Conservation (phyloP, 208 protist species). For the Crithidia sp. region DNA sequence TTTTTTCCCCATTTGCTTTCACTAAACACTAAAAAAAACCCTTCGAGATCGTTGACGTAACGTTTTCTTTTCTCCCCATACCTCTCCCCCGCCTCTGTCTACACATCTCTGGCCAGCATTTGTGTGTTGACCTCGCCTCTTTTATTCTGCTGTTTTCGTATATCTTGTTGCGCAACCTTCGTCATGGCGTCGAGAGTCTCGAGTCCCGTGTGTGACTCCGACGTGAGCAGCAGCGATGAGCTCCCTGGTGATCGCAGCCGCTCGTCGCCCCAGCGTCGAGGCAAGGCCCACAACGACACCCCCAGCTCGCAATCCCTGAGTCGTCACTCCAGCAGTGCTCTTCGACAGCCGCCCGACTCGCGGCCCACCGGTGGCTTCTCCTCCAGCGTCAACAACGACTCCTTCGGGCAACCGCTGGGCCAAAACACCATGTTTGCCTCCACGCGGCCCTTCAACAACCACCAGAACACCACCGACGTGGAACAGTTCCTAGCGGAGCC, state of each 20-base stretch:
- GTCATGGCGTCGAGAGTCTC: constrained; percentile 9
- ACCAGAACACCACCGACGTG: constrained; percentile 15
- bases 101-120: too few species aligned
- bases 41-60: too few species aligned
- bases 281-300: neutral
- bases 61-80: neutral
- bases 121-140: neutral
- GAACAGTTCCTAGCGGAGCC: constrained; percentile 48
- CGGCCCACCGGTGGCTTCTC: constrained; percentile 1
- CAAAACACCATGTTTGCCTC: constrained; percentile 37
- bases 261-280: neutral
- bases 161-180: neutral
- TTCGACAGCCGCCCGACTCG: neutral
- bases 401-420: constrained; percentile 41
- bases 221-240: constrained; percentile 15
- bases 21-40: neutral
- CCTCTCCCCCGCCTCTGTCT: neutral
- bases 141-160: neutral
- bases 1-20: neutral
- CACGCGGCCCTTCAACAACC: constrained; percentile 43
- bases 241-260: neutral
- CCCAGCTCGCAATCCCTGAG: neutral
- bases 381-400: constrained; percentile 40
- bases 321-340: neutral
- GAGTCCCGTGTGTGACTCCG: constrained; percentile 10